Evolutionary conservation across 306 rosid species (phyloP).

Genomic region (Astragalus glycyphyllos): DNA sequence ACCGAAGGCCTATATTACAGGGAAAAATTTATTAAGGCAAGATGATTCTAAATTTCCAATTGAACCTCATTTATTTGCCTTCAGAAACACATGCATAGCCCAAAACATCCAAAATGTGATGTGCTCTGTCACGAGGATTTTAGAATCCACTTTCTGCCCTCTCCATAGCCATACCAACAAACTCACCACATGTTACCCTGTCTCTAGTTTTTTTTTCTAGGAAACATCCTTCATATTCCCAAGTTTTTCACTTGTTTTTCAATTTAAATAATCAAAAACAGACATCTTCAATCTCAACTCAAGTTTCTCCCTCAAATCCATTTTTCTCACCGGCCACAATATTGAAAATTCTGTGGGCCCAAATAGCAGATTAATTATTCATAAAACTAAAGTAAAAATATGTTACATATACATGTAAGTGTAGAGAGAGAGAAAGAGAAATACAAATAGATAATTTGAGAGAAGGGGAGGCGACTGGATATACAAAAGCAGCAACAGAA

Average conservation of each 20-base stretch:
- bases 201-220: neutral
- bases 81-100: neutral
- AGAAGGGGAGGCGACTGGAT: neutral
- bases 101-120: neutral
- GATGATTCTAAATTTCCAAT: neutral
- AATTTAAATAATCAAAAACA: conserved; percentile 3
- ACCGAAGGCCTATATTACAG: too few species aligned
- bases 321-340: neutral
- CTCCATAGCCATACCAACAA: conserved; percentile 30
- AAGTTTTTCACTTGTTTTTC: conserved; percentile 9
- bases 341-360: neutral
- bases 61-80: neutral
- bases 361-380: neutral
- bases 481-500: conserved; percentile 15
- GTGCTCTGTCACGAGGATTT: neutral
- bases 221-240: conserved; percentile 26
- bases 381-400: conserved; percentile 27
- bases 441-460: neutral
- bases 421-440: neutral
- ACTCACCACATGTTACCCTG: conserved; percentile 5
- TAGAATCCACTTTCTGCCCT: conserved; percentile 13
- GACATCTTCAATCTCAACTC: conserved; percentile 22
- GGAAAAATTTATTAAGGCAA: too few species aligned
- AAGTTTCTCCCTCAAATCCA: conserved; percentile 18
- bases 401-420: neutral